These are phyloP conservation scores for Adansonia madagascariensis DNA, from an alignment of 441 rosid genomes.

Conservation along the genomic window DNA sequence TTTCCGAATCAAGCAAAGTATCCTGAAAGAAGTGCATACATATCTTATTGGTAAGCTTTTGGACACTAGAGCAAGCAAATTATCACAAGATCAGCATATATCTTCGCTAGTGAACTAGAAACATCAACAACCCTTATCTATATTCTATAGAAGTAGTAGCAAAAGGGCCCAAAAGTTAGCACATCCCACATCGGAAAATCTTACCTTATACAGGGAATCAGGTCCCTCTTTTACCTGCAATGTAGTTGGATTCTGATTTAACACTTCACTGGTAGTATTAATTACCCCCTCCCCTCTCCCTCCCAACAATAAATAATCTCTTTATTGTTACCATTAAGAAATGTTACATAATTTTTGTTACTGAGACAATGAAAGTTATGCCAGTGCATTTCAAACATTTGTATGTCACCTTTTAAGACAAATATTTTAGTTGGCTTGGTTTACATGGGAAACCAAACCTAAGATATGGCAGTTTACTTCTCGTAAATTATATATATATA, in stretches of 20 bases:
- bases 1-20: slow-evolving; percentile 60
- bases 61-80: slow-evolving; percentile 44
- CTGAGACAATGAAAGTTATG: not conserved
- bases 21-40: slow-evolving; percentile 30
- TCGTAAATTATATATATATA: not conserved
- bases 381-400: not conserved
- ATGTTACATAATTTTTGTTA: not conserved
- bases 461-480: not conserved
- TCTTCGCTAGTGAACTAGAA: slow-evolving; percentile 40
- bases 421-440: too few species aligned
- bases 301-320: not conserved
- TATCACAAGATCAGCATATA: slow-evolving; percentile 15
- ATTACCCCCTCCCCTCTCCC: not conserved
- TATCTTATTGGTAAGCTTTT: slow-evolving; percentile 39
- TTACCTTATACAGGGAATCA: slow-evolving; percentile 52
- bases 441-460: not conserved
- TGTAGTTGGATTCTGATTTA: not conserved
- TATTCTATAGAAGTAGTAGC: slow-evolving; percentile 30
- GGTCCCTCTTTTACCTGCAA: slow-evolving; percentile 46
- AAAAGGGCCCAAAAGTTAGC: slow-evolving; percentile 41
- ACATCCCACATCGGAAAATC: slow-evolving; percentile 30
- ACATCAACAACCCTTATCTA: slow-evolving; percentile 42
- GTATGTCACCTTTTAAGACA: not conserved
- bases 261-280: not conserved
- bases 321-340: not conserved